These are phyloP conservation scores for Endoconidiophora polonica DNA, from an alignment of 2,329 filamentous ascomycete genomes.

Conservation along the genomic window DNA sequence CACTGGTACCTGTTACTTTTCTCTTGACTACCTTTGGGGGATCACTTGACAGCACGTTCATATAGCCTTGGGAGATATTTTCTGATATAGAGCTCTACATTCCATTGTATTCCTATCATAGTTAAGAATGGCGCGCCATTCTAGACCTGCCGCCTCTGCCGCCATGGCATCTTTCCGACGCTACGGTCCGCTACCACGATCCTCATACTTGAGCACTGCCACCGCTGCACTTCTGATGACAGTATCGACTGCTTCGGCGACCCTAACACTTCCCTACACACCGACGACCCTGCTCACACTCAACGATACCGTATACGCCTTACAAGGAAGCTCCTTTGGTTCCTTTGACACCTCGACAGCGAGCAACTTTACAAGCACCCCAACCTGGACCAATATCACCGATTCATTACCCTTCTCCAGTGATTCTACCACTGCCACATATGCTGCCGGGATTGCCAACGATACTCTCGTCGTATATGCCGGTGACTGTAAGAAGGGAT, in stretches of 20 bases:
- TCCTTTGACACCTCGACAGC: constrained; percentile 46
- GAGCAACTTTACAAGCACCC: constrained; percentile 31
- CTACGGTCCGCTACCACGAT: background rate
- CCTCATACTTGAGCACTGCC: background rate
- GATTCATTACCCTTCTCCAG: constrained; percentile 45
- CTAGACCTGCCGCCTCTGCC: background rate
- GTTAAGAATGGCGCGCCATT: constrained; percentile 2
- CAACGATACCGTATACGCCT: constrained; percentile 47
- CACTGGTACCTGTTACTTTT: background rate
- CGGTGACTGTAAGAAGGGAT: constrained; percentile 48
- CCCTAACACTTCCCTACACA: constrained; percentile 7
- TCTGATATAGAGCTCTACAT: background rate
- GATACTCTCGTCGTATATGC: constrained; percentile 55
- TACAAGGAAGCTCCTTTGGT: constrained; percentile 25
- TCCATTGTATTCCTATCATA: background rate
- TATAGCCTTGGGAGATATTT: no score
- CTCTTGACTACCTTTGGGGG: background rate
- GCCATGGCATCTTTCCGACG: background rate
- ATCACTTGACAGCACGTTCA: no score
- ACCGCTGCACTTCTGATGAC: background rate
- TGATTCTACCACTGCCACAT: constrained; percentile 35
- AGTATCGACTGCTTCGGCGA: background rate
- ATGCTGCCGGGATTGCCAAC: constrained; percentile 49
- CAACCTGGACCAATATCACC: constrained; percentile 34
- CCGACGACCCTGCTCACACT: constrained; percentile 9